Conservation (phyloP, 345 rosid genomes). For the Boechera retrofracta region DNA sequence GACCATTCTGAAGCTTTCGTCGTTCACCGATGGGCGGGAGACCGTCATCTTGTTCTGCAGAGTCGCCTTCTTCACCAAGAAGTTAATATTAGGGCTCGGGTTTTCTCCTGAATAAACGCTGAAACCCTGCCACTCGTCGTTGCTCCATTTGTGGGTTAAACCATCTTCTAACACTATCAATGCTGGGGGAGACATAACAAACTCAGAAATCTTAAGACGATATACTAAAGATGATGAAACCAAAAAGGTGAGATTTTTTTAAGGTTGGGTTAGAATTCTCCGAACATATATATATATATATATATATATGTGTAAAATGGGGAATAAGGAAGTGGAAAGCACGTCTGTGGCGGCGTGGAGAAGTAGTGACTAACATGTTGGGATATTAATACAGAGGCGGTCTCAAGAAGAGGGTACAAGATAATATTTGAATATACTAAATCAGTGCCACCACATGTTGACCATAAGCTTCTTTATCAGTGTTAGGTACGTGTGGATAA, state of each 20-base stretch:
- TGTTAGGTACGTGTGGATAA: constrained; percentile 33
- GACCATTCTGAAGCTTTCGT: constrained; percentile 58
- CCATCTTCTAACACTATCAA: constrained; percentile 38
- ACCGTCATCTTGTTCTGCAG: constrained; percentile 20
- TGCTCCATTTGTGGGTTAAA: constrained; percentile 25
- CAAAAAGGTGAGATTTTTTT: neutral
- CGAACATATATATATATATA: neutral
- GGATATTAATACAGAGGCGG: constrained; percentile 9
- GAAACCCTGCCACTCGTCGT: constrained; percentile 31
- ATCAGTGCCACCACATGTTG: constrained; percentile 31
- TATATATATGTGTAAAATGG: neutral
- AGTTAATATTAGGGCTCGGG: constrained; percentile 34
- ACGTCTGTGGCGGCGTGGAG: constrained; percentile 45
- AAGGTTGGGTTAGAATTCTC: constrained; percentile 24
- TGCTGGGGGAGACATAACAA: constrained; percentile 43
- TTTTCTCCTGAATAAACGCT: constrained; percentile 31
- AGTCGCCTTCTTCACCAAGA: constrained; percentile 34
- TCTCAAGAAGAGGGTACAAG: constrained; percentile 12
- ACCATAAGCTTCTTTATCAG: constrained; percentile 24
- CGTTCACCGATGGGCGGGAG: constrained; percentile 42
- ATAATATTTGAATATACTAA: constrained; percentile 21
- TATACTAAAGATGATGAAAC: neutral
- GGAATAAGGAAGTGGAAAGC: constrained; percentile 39
- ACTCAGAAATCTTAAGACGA: neutral
- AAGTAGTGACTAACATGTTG: constrained; percentile 42